These are phyloP conservation scores for Tolypocladium pustulatum DNA, from an alignment of 2,329 filamentous ascomycete genomes.

Conservation along the genomic window DNA sequence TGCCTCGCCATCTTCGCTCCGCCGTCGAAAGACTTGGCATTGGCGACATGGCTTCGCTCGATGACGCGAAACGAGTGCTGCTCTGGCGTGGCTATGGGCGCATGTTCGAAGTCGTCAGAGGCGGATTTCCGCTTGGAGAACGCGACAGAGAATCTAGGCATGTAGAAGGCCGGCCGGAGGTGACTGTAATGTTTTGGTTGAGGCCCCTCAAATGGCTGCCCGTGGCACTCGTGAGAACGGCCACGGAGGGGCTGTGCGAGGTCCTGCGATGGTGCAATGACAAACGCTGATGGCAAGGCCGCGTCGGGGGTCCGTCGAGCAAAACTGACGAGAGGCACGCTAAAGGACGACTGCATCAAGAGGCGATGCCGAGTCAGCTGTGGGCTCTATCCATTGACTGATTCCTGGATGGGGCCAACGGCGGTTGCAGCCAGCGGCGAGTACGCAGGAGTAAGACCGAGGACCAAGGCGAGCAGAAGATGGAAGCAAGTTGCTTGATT, in stretches of 20 bases:
- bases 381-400: background rate
- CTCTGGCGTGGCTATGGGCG: slow-evolving; percentile 26
- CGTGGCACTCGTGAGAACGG: background rate
- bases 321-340: slow-evolving; percentile 2
- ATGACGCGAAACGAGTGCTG: slow-evolving; percentile 49
- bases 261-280: slow-evolving; percentile 1
- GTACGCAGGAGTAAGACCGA: background rate
- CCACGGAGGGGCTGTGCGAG: slow-evolving; percentile 2
- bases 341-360: slow-evolving; percentile 16
- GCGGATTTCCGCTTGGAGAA: slow-evolving; percentile 51
- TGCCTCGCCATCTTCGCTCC: slow-evolving; percentile 32
- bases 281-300: background rate
- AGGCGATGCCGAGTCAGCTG: background rate
- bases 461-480: slow-evolving; percentile 3
- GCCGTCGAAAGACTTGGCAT: slow-evolving; percentile 39
- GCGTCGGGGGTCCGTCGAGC: background rate
- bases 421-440: background rate
- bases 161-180: slow-evolving; percentile 29
- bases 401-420: background rate
- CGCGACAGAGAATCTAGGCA: slow-evolving; percentile 52
- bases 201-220: background rate
- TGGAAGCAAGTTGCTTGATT: background rate
- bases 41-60: slow-evolving; percentile 36
- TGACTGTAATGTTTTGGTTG: background rate
- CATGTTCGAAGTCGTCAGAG: slow-evolving; percentile 45